phyloP scores from a whole-genome alignment of 495 filamentous ascomycete species.

The Neurospora sp. region DNA sequence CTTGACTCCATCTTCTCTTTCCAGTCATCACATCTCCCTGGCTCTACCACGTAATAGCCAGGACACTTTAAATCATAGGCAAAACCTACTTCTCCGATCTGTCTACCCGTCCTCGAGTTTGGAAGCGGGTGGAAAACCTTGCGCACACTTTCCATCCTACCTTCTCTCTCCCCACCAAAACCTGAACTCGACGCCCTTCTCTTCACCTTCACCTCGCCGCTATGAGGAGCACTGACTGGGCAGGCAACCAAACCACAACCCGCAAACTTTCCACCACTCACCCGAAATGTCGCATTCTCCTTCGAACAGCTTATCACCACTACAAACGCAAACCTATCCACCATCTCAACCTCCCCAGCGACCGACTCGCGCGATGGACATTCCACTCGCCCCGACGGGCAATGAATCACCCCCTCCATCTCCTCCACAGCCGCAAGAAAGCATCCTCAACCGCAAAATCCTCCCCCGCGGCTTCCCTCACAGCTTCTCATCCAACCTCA shows the following conservation, averaged over 20 bases:
- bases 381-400: too few relatives aligned
- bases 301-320: background rate
- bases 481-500: conserved; percentile 16
- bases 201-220: background rate
- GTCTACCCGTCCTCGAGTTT: background rate
- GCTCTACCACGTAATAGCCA: too few relatives aligned
- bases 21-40: too few relatives aligned
- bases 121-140: background rate
- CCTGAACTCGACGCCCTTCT: background rate
- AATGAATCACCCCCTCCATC: background rate
- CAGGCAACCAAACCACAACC: background rate
- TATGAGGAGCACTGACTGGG: background rate
- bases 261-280: too few relatives aligned
- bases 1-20: too few relatives aligned
- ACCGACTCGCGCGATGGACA: background rate
- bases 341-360: background rate
- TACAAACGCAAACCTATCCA: background rate
- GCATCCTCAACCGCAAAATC: conserved; percentile 16
- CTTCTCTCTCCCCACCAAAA: background rate
- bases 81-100: too few relatives aligned
- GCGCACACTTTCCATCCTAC: background rate
- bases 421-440: background rate
- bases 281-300: background rate
- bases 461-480: conserved; percentile 3
- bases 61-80: too few relatives aligned